These are phyloP conservation scores for Trichomonas gallinae DNA, from an alignment of 208 protist species.

Conservation along the genomic window DNA sequence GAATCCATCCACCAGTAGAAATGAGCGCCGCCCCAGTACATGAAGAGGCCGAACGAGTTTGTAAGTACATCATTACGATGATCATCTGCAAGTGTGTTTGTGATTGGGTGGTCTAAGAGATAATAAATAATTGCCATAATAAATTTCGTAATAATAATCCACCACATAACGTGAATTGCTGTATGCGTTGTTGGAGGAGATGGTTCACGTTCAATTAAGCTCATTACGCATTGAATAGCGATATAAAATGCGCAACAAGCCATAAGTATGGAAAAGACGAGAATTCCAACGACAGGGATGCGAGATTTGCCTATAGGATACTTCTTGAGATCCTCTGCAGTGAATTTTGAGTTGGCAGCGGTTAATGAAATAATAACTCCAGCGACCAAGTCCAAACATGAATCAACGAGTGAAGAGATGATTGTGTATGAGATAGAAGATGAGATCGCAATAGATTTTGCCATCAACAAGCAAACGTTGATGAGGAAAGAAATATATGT, in stretches of 20 bases:
- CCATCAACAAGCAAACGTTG: neutral
- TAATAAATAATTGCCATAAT: neutral
- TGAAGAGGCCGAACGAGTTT: neutral
- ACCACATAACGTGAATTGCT: neutral
- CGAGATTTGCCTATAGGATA: neutral
- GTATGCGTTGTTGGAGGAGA: neutral
- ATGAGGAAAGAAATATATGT: neutral
- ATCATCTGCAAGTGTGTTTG: neutral
- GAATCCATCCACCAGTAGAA: conserved; percentile 10
- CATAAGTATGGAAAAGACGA: neutral
- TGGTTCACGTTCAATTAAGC: neutral
- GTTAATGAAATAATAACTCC: neutral
- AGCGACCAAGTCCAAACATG: neutral
- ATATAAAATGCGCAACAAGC: neutral
- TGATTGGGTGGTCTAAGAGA: neutral
- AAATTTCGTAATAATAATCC: neutral
- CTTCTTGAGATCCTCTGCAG: neutral
- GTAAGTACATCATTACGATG: neutral
- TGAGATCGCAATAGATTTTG: neutral
- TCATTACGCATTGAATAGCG: neutral
- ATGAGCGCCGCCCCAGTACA: neutral
- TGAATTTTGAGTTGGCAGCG: neutral
- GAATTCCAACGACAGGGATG: neutral
- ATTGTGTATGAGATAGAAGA: neutral
- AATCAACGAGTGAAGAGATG: neutral